A percentile compares a stretch with the other conserved stretches of the same genome.
These are phyloP conservation scores for Pogostemon cablin DNA, from an alignment of 257 asterid species.

Conservation along the genomic window DNA sequence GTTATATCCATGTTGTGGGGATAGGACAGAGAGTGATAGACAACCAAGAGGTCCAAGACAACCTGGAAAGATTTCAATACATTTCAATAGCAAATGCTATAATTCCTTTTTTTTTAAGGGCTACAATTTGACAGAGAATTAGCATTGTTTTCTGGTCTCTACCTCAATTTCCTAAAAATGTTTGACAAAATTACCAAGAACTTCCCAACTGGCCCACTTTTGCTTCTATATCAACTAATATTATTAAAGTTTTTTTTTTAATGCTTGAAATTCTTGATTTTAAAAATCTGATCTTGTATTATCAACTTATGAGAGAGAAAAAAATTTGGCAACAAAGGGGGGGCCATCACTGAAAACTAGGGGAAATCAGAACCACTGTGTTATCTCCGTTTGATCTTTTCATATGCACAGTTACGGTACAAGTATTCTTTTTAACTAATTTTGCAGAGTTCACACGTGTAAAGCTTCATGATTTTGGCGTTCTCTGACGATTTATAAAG, in stretches of 20 bases:
- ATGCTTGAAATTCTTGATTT: neutral
- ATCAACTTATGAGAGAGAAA: slow-evolving; percentile 9
- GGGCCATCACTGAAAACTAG: slow-evolving; percentile 61
- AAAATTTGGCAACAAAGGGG: slow-evolving; percentile 44
- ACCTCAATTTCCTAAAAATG: slow-evolving; percentile 27
- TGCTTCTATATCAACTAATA: slow-evolving; percentile 39
- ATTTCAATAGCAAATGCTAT: slow-evolving; percentile 29
- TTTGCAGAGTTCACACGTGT: slow-evolving; percentile 61
- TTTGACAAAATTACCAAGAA: slow-evolving; percentile 50
- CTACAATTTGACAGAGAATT: slow-evolving; percentile 37
- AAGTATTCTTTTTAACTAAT: slow-evolving; percentile 48
- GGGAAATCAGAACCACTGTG: slow-evolving; percentile 29
- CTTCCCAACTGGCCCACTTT: slow-evolving; percentile 44
- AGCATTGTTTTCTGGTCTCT: slow-evolving; percentile 22
- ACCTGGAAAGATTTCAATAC: slow-evolving; percentile 48
- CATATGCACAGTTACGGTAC: slow-evolving; percentile 40
- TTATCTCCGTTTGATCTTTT: slow-evolving; percentile 20
- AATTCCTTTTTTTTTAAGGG: neutral
- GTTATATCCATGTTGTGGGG: slow-evolving; percentile 38
- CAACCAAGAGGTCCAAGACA: slow-evolving; percentile 47
- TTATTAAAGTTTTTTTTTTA: neutral
- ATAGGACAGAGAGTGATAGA: slow-evolving; percentile 35
- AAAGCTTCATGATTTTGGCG: slow-evolving; percentile 55
- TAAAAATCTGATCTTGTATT: no score
- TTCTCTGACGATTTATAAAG: slow-evolving; percentile 46